A percentile compares a stretch with the other conserved stretches of the same genome.
phyloP scores from a whole-genome alignment of 345 rosid species.

The thale cress (Arabidopsis thaliana) region TAIR10.1 NC_003070.9:29629001-29629500 shows the following conservation, averaged over 20 bases:
- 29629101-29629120: constrained; percentile 58
- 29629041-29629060: constrained; percentile 55
- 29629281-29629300: constrained; percentile 13
- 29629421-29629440: constrained; percentile 7
- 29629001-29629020: constrained; percentile 63
- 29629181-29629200: constrained; percentile 41
- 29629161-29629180: constrained; percentile 50
- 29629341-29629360: constrained; percentile 26
- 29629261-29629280: constrained; percentile 48
- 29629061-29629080: constrained; percentile 63
- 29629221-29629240: constrained; percentile 42
- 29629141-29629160: constrained; percentile 53
- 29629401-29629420: neutral
- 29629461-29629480: neutral
- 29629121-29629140: constrained; percentile 61
- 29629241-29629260: constrained; percentile 49
- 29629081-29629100: constrained; percentile 61
- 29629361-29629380: constrained; percentile 27
- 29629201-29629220: constrained; percentile 43
- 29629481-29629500: constrained; percentile 4
- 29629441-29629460: constrained; percentile 12
- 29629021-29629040: constrained; percentile 60
- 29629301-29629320: constrained; percentile 17
- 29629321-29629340: constrained; percentile 38
- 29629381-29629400: neutral